A percentile compares a stretch with the other conserved stretches of the same genome.
Conservation (phyloP, 2,329 filamentous ascomycete species). For the Epichloe scottii region DNA sequence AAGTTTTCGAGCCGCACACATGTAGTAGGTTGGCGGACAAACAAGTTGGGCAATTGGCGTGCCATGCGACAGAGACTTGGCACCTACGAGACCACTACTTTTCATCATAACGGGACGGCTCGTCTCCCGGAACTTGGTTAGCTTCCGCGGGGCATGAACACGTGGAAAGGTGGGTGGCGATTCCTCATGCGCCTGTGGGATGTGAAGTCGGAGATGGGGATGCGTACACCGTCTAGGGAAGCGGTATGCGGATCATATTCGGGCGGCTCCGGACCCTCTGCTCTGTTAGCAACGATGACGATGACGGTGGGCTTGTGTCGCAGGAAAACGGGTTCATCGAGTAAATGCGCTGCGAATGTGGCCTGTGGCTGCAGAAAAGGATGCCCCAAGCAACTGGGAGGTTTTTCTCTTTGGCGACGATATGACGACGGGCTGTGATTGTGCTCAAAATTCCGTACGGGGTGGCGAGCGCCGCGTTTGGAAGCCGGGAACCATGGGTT, state of each 20-base stretch:
- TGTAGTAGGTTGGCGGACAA: too few species aligned
- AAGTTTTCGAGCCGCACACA: not conserved
- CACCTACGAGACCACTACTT: not conserved
- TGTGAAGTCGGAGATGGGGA: not conserved
- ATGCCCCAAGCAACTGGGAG: too few species aligned
- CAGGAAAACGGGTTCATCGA: not conserved
- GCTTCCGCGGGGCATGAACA: conserved; percentile 1
- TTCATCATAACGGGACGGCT: not conserved
- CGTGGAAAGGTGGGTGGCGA: not conserved
- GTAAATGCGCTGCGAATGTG: not conserved
- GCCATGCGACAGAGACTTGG: not conserved
- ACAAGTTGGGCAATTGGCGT: not conserved
- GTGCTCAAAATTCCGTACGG: not conserved
- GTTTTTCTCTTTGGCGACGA: too few species aligned
- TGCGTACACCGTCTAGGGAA: not conserved
- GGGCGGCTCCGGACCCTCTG: too few species aligned
- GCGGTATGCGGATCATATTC: not conserved
- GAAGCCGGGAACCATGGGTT: too few species aligned
- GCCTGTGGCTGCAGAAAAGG: not conserved
- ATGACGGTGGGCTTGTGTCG: not conserved
- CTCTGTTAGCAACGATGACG: not conserved
- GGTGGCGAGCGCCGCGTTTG: too few species aligned
- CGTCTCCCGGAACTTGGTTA: conserved; percentile 1
- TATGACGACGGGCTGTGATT: not conserved
- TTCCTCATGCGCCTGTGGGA: not conserved